Evolutionary conservation across 371 early-diverging fungal genomes (phyloP), one percentile per base, ranked within the genome.

Genomic region (Rozella allomycis): DNA sequence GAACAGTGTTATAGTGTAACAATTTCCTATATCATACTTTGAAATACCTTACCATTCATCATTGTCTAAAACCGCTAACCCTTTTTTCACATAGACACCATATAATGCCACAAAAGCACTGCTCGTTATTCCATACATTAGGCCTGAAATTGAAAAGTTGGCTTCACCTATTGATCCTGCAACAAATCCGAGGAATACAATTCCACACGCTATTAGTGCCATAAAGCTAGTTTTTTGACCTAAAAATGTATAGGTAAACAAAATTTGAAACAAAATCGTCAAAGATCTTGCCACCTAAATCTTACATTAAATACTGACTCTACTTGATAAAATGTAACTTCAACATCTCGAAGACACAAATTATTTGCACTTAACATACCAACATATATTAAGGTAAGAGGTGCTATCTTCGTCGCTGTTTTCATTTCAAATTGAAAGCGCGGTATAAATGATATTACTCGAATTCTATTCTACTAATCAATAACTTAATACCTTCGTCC

Each of bases 81-180:
- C 69, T 58, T 73, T 73, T 54, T 73, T 72, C 23, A 73, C 72
- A 38, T 69, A 73, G 33, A 73, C 71, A 30, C 74, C 74, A 35
- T 73, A 73, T 20, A 73, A 51, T 1, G 74, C 74, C 7, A 73
- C 72, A 58, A 73, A 73, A 13, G 67, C 52, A 35, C 65, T 64
- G 0, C 69, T 68, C 4, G 67, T 67, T 3, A 73, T 69, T 42
- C 74, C 74, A 25, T 66, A 69, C 21, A 70, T 42, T 17, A 74
- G 43, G 34, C 72, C 74, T 13, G 56, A 49, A 67, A 68, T 70
- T 12, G 67, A 66, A 31, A 74, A 74, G 45, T 74, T 67, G 42
- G 63, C 52, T 38, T 74, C 74, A 23, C 72, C 72, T 43, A 65
- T 67, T 1, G 70, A 69, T 4, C 74, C 74, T 33, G 71, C 55